A percentile compares a stretch with the other conserved stretches of the same genome.
Evolutionary conservation across 306 rosid genomes (phyloP).

Genomic region (Carpinus fangiana): DNA sequence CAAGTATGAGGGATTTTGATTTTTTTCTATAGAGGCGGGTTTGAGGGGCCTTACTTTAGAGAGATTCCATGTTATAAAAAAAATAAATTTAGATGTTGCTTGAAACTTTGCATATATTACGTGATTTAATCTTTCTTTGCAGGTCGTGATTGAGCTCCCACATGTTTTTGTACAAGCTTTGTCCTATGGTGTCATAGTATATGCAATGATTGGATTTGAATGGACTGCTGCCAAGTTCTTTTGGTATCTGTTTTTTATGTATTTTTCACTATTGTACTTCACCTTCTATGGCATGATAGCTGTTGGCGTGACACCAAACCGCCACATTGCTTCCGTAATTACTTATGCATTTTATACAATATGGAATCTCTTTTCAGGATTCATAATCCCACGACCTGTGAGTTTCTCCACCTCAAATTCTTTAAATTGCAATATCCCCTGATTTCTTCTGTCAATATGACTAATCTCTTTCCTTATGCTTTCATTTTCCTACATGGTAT

Average conservation of each 20-base stretch:
- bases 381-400: constrained; percentile 51
- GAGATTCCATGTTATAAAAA: no score
- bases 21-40: no score
- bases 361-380: constrained; percentile 71
- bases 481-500: neutral
- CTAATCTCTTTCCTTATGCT: neutral
- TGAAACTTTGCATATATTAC: neutral
- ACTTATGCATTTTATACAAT: constrained; percentile 55
- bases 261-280: constrained; percentile 59
- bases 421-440: neutral
- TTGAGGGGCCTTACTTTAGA: no score
- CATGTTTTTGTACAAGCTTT: constrained; percentile 43
- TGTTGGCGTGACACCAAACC: constrained; percentile 58
- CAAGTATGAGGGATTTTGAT: no score
- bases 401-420: constrained; percentile 18
- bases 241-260: constrained; percentile 61
- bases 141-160: constrained; percentile 64
- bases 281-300: constrained; percentile 66
- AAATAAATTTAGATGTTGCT: no score
- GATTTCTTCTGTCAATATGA: neutral
- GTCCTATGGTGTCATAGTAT: constrained; percentile 48
- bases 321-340: constrained; percentile 55
- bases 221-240: constrained; percentile 57
- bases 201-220: constrained; percentile 65
- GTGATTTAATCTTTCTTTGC: constrained; percentile 2